These are phyloP conservation scores for Fusarium nisikadoi DNA, from an alignment of 2,329 filamentous ascomycete genomes.

Conservation along the genomic window DNA sequence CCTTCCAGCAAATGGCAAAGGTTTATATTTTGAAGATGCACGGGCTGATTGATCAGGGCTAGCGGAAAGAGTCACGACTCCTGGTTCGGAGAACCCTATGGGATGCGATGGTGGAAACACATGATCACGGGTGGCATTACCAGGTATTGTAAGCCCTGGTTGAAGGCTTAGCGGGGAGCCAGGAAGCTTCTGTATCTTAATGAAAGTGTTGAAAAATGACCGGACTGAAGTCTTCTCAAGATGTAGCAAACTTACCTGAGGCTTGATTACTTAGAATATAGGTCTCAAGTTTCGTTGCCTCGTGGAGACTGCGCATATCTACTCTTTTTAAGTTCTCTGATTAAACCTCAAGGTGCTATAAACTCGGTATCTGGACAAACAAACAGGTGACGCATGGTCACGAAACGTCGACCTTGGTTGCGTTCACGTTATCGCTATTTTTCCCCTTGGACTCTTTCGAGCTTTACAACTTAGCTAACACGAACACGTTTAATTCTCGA, in stretches of 20 bases:
- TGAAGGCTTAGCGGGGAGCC: neutral
- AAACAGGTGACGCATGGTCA: constrained; percentile 20
- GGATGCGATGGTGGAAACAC: neutral
- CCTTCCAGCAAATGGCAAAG: neutral
- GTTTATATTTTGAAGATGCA: neutral
- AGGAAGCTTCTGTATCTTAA: neutral
- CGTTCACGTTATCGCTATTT: constrained; percentile 26
- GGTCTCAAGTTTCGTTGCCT: neutral
- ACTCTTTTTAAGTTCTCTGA: constrained; percentile 17
- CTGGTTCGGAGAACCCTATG: neutral
- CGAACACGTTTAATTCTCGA: constrained; percentile 55
- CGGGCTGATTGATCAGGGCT: neutral
- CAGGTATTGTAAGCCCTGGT: too few relatives aligned
- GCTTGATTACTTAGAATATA: neutral
- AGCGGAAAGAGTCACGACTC: neutral
- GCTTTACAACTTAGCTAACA: neutral
- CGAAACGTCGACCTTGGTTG: neutral
- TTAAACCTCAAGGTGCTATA: constrained; percentile 34
- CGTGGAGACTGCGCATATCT: constrained; percentile 11
- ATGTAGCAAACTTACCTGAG: neutral
- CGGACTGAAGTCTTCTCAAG: neutral
- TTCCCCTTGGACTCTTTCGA: neutral
- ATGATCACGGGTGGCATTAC: neutral
- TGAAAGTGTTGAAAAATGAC: neutral
- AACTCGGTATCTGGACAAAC: constrained; percentile 32